Percentiles rank a stretch among this genome's conserved stretches.
phyloP scores from a whole-genome alignment of 2,329 filamentous ascomycete species.

The Rhytidhysteron rufulum region DNA sequence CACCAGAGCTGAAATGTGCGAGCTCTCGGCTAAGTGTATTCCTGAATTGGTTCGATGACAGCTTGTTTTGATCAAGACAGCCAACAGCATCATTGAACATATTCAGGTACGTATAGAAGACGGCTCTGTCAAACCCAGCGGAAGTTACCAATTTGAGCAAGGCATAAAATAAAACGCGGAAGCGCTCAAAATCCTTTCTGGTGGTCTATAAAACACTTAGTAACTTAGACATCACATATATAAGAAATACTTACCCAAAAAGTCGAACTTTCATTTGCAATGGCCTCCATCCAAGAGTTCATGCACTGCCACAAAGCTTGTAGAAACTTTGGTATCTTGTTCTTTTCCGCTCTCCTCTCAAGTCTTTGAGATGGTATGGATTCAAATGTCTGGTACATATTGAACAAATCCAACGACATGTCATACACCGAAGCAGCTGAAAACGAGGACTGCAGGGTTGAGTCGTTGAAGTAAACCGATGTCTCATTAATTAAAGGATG shows the following conservation, averaged over 20 bases:
- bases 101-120: conserved; percentile 52
- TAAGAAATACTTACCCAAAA: conserved; percentile 4
- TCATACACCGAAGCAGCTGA: conserved; percentile 16
- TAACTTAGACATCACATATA: too few species aligned
- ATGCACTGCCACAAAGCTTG: conserved; percentile 21
- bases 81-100: conserved; percentile 22
- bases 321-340: conserved; percentile 29
- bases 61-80: conserved; percentile 1
- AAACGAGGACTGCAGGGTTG: conserved; percentile 15
- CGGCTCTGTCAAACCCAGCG: conserved; percentile 47
- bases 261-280: conserved; percentile 11
- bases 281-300: conserved; percentile 7
- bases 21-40: conserved; percentile 22
- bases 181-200: conserved; percentile 17
- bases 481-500: conserved; percentile 47
- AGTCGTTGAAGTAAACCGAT: conserved; percentile 25
- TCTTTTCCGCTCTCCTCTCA: conserved; percentile 31
- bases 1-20: conserved; percentile 60
- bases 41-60: conserved; percentile 17
- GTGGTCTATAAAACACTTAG: conserved; percentile 4
- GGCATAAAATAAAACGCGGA: conserved; percentile 46
- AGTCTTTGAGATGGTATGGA: conserved; percentile 25
- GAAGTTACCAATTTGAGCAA: conserved; percentile 42
- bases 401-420: conserved; percentile 22
- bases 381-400: conserved; percentile 27